These are phyloP conservation scores for Candida vaughaniae DNA, from an alignment of 805 yeast genomes.

Conservation along the genomic window DNA sequence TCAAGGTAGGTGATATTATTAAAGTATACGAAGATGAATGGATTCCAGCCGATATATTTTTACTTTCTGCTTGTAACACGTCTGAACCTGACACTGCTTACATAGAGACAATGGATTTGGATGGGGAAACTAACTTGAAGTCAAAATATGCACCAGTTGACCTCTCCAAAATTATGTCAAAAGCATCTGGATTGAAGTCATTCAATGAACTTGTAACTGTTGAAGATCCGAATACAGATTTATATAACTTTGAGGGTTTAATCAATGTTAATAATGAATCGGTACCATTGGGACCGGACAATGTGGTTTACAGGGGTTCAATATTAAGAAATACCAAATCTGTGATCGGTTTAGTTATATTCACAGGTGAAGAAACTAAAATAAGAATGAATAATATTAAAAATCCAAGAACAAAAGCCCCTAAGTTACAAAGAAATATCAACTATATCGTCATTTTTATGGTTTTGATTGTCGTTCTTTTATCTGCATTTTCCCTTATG, in stretches of 20 bases:
- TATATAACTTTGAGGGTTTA: constrained; percentile 89
- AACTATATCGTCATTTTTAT: constrained; percentile 82
- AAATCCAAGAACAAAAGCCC: constrained; percentile 90
- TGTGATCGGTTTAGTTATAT: constrained; percentile 76
- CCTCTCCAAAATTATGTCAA: constrained; percentile 49
- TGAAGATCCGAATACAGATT: constrained; percentile 90
- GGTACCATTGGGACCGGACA: constrained; percentile 71
- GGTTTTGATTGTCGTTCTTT: constrained; percentile 74
- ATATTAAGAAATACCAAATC: constrained; percentile 79
- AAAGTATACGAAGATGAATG: constrained; percentile 77
- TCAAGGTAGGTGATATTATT: constrained; percentile 86
- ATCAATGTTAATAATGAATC: constrained; percentile 40
- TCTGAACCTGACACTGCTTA: constrained; percentile 57
- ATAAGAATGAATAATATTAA: constrained; percentile 92
- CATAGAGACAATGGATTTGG: constrained; percentile 95
- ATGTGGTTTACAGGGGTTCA: constrained; percentile 89
- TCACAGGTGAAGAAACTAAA: constrained; percentile 94
- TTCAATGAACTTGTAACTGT: constrained; percentile 56
- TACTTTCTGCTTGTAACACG: constrained; percentile 62
- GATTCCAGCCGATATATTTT: constrained; percentile 87
- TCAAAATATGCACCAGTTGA: constrained; percentile 66
- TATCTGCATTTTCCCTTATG: constrained; percentile 80
- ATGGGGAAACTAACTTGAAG: constrained; percentile 94
- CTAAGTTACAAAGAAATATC: constrained; percentile 80
- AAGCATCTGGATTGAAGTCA: constrained; percentile 50